Evolutionary conservation across 2,329 filamentous ascomycete genomes (phyloP), one percentile per base, ranked within the genome.

Genomic region (Emydomyces testavorans): DNA sequence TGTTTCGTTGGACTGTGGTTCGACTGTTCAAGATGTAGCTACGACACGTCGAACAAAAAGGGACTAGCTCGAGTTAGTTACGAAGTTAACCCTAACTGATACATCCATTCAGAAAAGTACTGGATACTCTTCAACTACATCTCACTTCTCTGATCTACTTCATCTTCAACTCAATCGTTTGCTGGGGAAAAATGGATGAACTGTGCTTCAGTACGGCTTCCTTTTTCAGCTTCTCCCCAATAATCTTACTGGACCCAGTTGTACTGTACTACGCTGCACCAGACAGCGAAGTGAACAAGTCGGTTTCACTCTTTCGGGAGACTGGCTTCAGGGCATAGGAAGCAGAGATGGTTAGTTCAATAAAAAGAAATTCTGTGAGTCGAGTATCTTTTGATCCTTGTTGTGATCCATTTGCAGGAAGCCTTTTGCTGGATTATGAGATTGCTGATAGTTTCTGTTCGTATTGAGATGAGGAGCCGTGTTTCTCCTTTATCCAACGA

Each of bases 41-140:
- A n/a, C 21, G 7, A 11, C 28, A 15, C 13, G 24, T 32, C 11
- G 36, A n/a, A 20, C 29, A 13, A 35, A 44, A 44, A 15, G 28
- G 41, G 41, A 43, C 29, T 44, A 44, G 41, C 23, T 41, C 23
- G 42, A 45, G 42, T n/a, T 29, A 36, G 28, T 45, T 45, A 8
- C 2, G 13, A 45, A 31, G 8, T 45, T 32, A 26, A 13, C 34
- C 40, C 11, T 16, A 7, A 35, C n/a, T n/a, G n/a, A n/a, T n/a
- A n/a, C n/a, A n/a, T n/a, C n/a, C n/a, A n/a, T n/a, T 31, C 29
- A 31, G 11, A 11, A 23, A 32, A 10, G 28, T 42, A 42, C 16
- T 26, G 6, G 23, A 28, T 41, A 29, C 26, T 6, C 7, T n/a
- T 16, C 29, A 43, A 45, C 31, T 23, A 45, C 42, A 36, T 21